These are phyloP conservation scores for Solanum hybrid DNA, from an alignment of 305 asterid species.

Conservation along the genomic window DNA sequence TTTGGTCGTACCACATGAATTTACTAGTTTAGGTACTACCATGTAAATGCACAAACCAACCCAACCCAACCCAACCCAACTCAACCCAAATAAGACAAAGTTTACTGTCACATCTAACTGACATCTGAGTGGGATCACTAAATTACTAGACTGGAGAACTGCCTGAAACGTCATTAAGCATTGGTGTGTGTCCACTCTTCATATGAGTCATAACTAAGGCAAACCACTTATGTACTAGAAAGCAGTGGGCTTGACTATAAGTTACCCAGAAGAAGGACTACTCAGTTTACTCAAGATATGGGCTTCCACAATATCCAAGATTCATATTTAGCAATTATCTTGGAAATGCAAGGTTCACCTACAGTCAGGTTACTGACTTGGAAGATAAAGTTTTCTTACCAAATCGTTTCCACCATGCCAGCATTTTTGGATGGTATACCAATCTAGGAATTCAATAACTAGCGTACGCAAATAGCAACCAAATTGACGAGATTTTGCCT, in stretches of 20 bases:
- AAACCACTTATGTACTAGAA: background rate
- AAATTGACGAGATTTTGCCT: background rate
- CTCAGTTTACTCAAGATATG: background rate
- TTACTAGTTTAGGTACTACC: background rate
- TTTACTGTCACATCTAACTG: background rate
- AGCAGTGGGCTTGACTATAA: background rate
- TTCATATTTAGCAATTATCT: background rate
- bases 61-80: background rate
- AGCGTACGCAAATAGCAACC: background rate
- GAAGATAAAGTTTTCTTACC: background rate
- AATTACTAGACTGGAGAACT: background rate
- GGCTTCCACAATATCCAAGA: background rate
- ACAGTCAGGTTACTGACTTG: background rate
- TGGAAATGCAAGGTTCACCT: conserved; percentile 3
- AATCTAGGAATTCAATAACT: background rate
- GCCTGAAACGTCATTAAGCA: background rate
- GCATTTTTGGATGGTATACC: background rate
- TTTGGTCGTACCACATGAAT: background rate
- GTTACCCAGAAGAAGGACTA: background rate
- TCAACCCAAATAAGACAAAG: background rate
- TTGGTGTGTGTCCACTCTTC: background rate
- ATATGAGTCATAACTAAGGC: background rate
- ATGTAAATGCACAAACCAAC: background rate
- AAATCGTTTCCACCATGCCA: background rate
- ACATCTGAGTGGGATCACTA: background rate